Conservation (phyloP, 805 yeast species). For the Cyberlindnera suaveolens region DNA sequence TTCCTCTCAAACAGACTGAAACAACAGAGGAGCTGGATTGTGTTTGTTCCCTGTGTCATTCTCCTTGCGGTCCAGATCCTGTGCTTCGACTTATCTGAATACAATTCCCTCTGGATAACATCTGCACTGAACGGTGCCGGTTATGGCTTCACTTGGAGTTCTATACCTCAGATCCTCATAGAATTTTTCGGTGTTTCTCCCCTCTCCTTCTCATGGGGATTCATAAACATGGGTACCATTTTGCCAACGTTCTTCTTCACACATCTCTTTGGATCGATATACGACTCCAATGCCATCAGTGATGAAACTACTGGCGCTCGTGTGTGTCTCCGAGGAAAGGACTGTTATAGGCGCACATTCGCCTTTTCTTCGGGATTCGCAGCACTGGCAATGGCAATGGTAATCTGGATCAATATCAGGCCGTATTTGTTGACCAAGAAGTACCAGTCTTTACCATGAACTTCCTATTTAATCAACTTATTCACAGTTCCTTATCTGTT, state of each 20-base stretch:
- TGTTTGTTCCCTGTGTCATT: constrained; percentile 46
- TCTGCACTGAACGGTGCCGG: constrained; percentile 61
- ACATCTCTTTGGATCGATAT: constrained; percentile 53
- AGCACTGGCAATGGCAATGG: constrained; percentile 7
- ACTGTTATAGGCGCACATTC: constrained; percentile 37
- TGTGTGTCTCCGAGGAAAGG: constrained; percentile 21
- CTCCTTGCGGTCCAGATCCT: constrained; percentile 44
- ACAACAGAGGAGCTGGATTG: constrained; percentile 45
- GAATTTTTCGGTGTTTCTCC: constrained; percentile 65
- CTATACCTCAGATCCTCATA: constrained; percentile 70
- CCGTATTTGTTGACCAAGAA: constrained; percentile 4
- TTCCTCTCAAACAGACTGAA: constrained; percentile 39
- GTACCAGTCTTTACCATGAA: background rate
- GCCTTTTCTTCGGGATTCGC: constrained; percentile 30
- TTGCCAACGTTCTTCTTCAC: constrained; percentile 56
- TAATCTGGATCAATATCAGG: constrained; percentile 14
- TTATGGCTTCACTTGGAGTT: constrained; percentile 68
- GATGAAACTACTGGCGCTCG: constrained; percentile 9
- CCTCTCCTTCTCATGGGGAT: constrained; percentile 71
- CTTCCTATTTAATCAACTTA: background rate
- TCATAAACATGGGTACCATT: constrained; percentile 61
- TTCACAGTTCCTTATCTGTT: too few species aligned
- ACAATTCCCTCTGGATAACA: constrained; percentile 37
- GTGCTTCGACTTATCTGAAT: constrained; percentile 31
- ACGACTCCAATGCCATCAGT: constrained; percentile 39